Base-by-base conservation (phyloP, 2,329 filamentous ascomycete species). In the Talaromyces sp. region DNA sequence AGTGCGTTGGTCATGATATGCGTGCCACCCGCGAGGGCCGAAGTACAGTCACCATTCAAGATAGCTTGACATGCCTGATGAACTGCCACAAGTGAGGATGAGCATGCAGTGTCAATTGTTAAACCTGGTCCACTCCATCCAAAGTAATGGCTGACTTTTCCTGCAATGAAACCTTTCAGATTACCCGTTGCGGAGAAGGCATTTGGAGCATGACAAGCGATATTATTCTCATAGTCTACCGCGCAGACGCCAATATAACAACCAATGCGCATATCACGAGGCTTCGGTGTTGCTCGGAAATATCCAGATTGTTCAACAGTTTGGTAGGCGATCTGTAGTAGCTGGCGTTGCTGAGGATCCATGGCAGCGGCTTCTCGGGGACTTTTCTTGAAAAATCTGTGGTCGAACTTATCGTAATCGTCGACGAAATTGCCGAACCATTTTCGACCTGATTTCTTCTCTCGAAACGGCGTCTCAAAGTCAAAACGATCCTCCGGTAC, bases 61-160 rank as follows among this genome's bases (percentile, higher is more conserved):
- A 79, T 52, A 10, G 67, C 70, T 47, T 73, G 69, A 7, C 76
- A 72, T 0, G 74, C 76, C 19, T 74, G 72, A 60, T 79, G 74
- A 0, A 79, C 52, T 1, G 77, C 75, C 9, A 76, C 70, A 5
- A 83, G 67, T 59, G 74, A 78, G 0, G 79, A 79, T 0, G 79
- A 82, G 59, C 81, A 83, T 1, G 81, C 81, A 0, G 81, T 83
- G 47, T 83, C 80, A 31, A 83, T 73, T 0, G 78, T 80, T 70
- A 81, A 75, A 1, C 72, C 76, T 0, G 81, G 78, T 0, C 81
- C 78, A 5, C 72, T 68, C 71, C 73, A 74, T 64, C 78, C 71
- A 66, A 78, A 80, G 60, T 77, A 79, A 68, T 79, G 78, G 1
- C 75, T 78, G 5, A 79, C 65, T 2, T 77, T 73, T 31, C 80